phyloP scores from a whole-genome alignment of 495 filamentous ascomycete genomes.

The Diplogelasinospora grovesii region DNA sequence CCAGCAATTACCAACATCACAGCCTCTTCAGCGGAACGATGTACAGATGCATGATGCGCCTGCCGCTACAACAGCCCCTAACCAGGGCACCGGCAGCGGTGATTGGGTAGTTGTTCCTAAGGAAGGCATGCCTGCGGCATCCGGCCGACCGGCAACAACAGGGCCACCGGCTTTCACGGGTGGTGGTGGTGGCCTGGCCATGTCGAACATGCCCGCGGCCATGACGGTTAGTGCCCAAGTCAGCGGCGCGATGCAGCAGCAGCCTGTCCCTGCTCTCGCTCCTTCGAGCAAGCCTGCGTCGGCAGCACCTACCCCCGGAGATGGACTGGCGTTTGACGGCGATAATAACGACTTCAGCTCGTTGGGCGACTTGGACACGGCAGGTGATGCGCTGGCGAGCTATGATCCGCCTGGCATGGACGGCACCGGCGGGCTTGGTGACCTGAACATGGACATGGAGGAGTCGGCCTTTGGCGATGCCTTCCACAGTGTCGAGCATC shows the following conservation, averaged over 20 bases:
- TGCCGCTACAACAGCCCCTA: constrained; percentile 22
- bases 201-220: no score
- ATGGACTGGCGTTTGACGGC: constrained; percentile 28
- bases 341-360: constrained; percentile 47
- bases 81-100: constrained; percentile 38
- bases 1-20: constrained; percentile 17
- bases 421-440: constrained; percentile 32
- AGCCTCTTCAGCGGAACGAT: constrained; percentile 14
- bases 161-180: constrained; percentile 7
- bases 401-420: constrained; percentile 28
- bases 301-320: constrained; percentile 31
- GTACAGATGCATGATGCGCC: constrained; percentile 32
- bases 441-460: constrained; percentile 44
- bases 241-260: no score
- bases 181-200: no score
- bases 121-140: constrained; percentile 24
- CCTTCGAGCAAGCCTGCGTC: constrained; percentile 31
- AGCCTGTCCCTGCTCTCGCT: neutral
- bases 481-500: constrained; percentile 45
- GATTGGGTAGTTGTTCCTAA: constrained; percentile 53
- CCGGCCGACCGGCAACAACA: constrained; percentile 13
- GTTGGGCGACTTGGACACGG: constrained; percentile 46
- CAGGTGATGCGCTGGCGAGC: constrained; percentile 40
- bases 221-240: no score
- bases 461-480: constrained; percentile 52